Conservation (phyloP, 2,329 filamentous ascomycete genomes). For the Fusarium succisae region DNA sequence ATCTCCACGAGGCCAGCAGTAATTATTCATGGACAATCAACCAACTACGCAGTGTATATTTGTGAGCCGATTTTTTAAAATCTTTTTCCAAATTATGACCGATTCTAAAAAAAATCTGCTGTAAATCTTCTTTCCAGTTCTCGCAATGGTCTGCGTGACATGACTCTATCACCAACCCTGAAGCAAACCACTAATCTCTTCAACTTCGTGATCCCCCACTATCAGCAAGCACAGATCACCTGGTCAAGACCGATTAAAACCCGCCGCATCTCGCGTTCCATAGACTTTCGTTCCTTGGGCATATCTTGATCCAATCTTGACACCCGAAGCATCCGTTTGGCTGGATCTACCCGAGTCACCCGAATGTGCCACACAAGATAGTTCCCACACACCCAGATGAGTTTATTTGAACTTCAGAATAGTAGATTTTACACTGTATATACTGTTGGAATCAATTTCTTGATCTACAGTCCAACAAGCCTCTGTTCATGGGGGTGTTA, state of each 20-base stretch:
- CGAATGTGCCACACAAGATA: background rate
- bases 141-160: accelerated
- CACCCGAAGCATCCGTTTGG: background rate
- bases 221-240: background rate
- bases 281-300: background rate
- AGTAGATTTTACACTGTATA: background rate
- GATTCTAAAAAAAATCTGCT: too few species aligned
- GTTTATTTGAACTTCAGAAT: background rate
- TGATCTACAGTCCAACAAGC: accelerated
- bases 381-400: background rate
- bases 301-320: background rate
- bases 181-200: background rate
- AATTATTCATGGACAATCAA: too few species aligned
- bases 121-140: accelerated
- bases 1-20: background rate
- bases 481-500: accelerated
- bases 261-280: background rate
- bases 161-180: background rate
- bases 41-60: accelerated
- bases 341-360: slow-evolving; percentile 1
- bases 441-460: background rate
- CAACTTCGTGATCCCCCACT: background rate
- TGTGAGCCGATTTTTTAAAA: accelerated
- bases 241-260: background rate
- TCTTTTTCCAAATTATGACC: accelerated